These are phyloP conservation scores for Phytophthora tentaculata DNA, from an alignment of 352 stramenopile genomes.

Conservation along the genomic window DNA sequence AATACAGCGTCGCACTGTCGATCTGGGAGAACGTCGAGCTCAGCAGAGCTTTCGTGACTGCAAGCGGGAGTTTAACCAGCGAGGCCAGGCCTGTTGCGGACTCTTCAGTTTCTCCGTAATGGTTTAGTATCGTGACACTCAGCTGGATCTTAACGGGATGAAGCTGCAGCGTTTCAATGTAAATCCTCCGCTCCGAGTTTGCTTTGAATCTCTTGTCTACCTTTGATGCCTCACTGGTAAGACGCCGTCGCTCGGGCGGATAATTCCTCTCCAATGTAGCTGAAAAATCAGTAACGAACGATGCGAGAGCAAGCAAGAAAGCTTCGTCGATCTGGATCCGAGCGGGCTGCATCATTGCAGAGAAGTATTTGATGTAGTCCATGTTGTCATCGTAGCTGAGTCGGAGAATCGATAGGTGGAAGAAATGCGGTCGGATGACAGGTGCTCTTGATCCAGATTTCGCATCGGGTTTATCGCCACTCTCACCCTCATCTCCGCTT, in stretches of 20 bases:
- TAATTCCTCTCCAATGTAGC: constrained; percentile 28
- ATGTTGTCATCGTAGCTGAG: constrained; percentile 83
- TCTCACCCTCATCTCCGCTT: constrained; percentile 16
- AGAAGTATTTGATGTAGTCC: constrained; percentile 90
- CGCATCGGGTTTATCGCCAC: constrained; percentile 21
- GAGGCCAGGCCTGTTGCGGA: constrained; percentile 25
- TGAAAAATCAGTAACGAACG: constrained; percentile 34
- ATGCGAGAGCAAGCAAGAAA: constrained; percentile 36
- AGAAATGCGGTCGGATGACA: constrained; percentile 50
- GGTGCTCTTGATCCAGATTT: constrained; percentile 18
- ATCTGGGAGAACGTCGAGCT: constrained; percentile 55
- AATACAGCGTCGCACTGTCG: constrained; percentile 76
- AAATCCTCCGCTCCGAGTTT: constrained; percentile 69
- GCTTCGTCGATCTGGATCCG: constrained; percentile 43
- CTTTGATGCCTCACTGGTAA: constrained; percentile 36
- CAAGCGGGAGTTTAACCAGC: constrained; percentile 37
- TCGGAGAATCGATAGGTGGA: constrained; percentile 83
- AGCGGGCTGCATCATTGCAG: constrained; percentile 76
- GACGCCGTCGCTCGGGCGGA: constrained; percentile 23
- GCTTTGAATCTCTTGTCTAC: constrained; percentile 34
- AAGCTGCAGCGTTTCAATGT: constrained; percentile 86
- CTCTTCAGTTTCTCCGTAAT: constrained; percentile 33
- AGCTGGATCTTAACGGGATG: constrained; percentile 83
- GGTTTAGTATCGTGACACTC: constrained; percentile 47
- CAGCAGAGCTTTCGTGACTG: constrained; percentile 39